A percentile compares a stretch with the other conserved stretches of the same genome.
Evolutionary conservation across 2,329 filamentous ascomycete species (phyloP).

Genomic region (Paraphaeosphaeria sporulosa): DNA sequence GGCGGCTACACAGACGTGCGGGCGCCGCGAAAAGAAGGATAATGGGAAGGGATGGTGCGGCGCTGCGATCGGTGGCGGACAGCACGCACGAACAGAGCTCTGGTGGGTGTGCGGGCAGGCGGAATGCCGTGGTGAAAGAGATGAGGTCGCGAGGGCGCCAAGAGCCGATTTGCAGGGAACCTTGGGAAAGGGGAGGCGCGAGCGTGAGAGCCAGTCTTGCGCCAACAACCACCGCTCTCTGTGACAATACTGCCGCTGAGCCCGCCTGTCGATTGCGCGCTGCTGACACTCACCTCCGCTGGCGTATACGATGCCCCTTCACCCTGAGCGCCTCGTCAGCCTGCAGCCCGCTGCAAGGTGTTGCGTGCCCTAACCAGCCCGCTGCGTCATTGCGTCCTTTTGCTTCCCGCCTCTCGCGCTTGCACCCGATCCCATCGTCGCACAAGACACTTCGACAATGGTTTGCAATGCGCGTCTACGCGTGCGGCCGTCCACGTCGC

Average conservation of each 20-base stretch:
- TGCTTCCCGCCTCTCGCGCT: slow-evolving; percentile 12
- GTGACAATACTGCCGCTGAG: slow-evolving; percentile 18
- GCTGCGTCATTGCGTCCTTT: slow-evolving; percentile 35
- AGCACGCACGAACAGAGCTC: slow-evolving; percentile 31
- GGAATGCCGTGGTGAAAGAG: slow-evolving; percentile 29
- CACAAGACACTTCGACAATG: not conserved
- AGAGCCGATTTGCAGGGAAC: slow-evolving; percentile 13
- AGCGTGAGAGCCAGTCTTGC: slow-evolving; percentile 24
- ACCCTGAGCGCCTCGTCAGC: slow-evolving; percentile 17
- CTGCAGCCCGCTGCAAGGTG: slow-evolving; percentile 15
- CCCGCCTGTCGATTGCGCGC: slow-evolving; percentile 2
- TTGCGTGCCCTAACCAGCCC: slow-evolving; percentile 26
- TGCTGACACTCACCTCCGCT: slow-evolving; percentile 3
- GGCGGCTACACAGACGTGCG: slow-evolving; percentile 11
- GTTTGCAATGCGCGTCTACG: not conserved
- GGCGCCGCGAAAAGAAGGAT: slow-evolving; percentile 13
- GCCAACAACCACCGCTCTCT: slow-evolving; percentile 9
- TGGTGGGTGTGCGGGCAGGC: slow-evolving; percentile 29
- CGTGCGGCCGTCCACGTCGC: not conserved
- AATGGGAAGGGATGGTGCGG: slow-evolving; percentile 21
- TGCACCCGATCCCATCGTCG: not conserved
- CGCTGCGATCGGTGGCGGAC: slow-evolving; percentile 22
- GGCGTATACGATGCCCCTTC: not conserved
- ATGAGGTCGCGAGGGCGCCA: slow-evolving; percentile 27
- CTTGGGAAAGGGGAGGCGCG: slow-evolving; percentile 15